Evolutionary conservation across 208 protist genomes (phyloP), one percentile per base, ranked within the genome.

Genomic region (Naegleria fowleri): DNA sequence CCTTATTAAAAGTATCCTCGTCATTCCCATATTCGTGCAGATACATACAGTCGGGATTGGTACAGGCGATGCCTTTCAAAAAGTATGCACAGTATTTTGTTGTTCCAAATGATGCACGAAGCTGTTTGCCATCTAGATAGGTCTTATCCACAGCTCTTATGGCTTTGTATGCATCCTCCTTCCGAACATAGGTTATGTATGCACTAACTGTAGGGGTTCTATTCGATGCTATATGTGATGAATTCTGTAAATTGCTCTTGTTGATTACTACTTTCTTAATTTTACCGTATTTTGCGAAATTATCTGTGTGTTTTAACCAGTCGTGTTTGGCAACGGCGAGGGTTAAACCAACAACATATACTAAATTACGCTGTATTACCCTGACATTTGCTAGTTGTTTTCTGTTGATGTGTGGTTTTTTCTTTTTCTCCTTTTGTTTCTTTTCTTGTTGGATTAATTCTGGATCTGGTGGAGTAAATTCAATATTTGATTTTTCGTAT

Each of bases 21-120:
- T 93, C 91, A 3, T 93, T 75, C 0, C 85, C 94, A 19, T 95
- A 40, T 29, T 98, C 95, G 90, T 98, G 97, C 0, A 98, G 92
- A 91, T 98, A 98, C 93, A 98, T 95, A 91, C 97, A 98, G 87
- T 96, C 95, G 16, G 96, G 94, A 91, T 97, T 98, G 25, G 91
- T 94, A 93, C 97, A 98, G 25, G 33, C 19, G 2, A 94, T 41
- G 38, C 94, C 67, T 36, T 94, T 91, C 38, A 98, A 91, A 90
- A 98, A 98, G 75, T 96, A 94, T 3, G 93, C 92, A 93, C 97
- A 98, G 89, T 98, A 98, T 89, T 98, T 98, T 6, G 97, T 98
- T n/a, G 97, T 98, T 25, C 97, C 97, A 92, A 96, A 97, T 3
- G 95, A 97, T 6, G 96, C 95, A 25, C 94, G 94, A 83, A 93